Evolutionary conservation across 305 asterid species (phyloP), one percentile per base, ranked within the genome.

Genomic region (Withania somnifera): DNA sequence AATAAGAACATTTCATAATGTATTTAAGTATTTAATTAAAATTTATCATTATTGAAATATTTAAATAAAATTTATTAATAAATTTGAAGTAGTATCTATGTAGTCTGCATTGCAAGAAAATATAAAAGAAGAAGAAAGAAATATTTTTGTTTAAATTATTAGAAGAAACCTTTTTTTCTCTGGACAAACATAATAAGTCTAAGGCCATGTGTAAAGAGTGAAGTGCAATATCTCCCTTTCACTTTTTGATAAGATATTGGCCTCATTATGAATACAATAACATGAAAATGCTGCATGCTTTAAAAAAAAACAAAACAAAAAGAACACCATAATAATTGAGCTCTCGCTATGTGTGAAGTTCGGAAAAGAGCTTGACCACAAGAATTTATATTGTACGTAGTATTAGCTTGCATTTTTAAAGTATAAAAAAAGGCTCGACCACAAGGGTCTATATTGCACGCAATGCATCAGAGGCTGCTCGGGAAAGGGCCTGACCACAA

Each of bases 201-300:
- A 83, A 63, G 77, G 64, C 82, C 90, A 88, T 86, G 90, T 87
- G 91, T 86, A 84, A 86, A 85, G 88, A 68, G 86, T 77, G 85
- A 84, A 91, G 91, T 85, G 83, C 24, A 7, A 1, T 30, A 28
- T 32, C 7, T 1, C 42, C 36, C 36, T 78, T 81, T 66, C 81
- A 71, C 82, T 63, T 85, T 89, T 88, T 50, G 79, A 63, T 56
- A 73, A 79, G 86, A 56, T 64, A 82, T 82, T 56, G 40, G 84
- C 57, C 85, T 51, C 50, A 67, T 36, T 68, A 45, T 76, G 88
- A 81, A 85, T 84, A n/a, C n/a, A 84, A 36, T 68, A 83, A 34
- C 76, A n/a, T 66, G 76, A 32, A 83, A 71, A 82, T 78, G 7
- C 0, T 63, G 6, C 80, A 80, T 82, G 60, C 79, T 80, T 69